These are phyloP conservation scores for Pythium sp. DNA, from an alignment of 352 stramenopile genomes.

Conservation along the genomic window DNA sequence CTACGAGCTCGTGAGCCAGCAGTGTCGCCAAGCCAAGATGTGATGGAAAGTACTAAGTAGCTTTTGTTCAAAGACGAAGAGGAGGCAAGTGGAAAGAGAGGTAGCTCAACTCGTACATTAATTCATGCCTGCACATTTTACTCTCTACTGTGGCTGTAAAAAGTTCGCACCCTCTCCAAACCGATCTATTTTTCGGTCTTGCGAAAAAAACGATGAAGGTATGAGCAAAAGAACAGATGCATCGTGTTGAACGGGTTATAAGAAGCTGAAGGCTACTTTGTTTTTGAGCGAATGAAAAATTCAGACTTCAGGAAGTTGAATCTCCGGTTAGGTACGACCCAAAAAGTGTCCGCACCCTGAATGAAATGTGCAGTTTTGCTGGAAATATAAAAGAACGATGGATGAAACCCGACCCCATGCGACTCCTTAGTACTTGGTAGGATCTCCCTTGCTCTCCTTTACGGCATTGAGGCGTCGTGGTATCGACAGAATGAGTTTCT, in stretches of 20 bases:
- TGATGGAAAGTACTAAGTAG: neutral
- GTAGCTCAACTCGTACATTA: neutral
- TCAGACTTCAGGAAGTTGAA: too few relatives aligned
- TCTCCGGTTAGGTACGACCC: conserved; percentile 1
- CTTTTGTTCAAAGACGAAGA: neutral
- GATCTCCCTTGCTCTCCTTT: too few relatives aligned
- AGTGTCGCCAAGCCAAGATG: conserved; percentile 15
- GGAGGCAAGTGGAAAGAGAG: neutral
- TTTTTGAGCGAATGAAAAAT: conserved; percentile 7
- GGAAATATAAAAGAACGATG: too few relatives aligned
- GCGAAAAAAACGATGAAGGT: too few relatives aligned
- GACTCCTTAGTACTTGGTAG: too few relatives aligned
- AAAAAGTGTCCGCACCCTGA: conserved; percentile 7
- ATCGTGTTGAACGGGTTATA: neutral
- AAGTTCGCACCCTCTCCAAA: too few relatives aligned
- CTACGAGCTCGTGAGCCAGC: conserved; percentile 32
- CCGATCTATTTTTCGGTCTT: too few relatives aligned
- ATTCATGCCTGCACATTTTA: neutral
- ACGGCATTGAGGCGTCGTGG: too few relatives aligned
- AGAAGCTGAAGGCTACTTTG: conserved; percentile 8
- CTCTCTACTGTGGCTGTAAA: neutral
- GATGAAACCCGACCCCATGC: too few relatives aligned
- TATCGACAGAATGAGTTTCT: conserved; percentile 5
- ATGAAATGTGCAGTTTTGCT: conserved; percentile 8
- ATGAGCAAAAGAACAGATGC: too few relatives aligned